These are phyloP conservation scores for Climacium dendroides DNA, from an alignment of 225 moss, liverwort and hornwort species.

Conservation along the genomic window DNA sequence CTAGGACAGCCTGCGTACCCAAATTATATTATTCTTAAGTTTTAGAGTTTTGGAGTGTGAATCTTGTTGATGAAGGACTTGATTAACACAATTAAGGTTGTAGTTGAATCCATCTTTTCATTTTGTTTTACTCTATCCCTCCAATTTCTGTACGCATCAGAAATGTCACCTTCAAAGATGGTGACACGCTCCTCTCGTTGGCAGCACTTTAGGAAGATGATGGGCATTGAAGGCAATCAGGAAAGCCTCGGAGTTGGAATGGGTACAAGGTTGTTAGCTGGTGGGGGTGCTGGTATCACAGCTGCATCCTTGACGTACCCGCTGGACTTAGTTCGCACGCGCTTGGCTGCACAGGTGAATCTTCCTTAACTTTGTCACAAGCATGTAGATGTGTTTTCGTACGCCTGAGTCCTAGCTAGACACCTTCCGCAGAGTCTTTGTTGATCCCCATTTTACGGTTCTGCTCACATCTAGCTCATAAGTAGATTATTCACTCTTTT, in stretches of 20 bases:
- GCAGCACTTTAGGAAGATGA: conserved; percentile 67
- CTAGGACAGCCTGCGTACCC: background rate
- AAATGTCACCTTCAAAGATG: conserved; percentile 13
- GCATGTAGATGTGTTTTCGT: background rate
- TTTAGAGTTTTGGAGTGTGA: background rate
- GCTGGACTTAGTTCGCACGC: conserved; percentile 89
- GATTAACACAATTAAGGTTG: background rate
- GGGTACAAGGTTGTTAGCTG: conserved; percentile 89
- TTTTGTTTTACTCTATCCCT: conserved; percentile 6
- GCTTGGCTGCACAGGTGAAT: conserved; percentile 83
- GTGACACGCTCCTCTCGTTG: conserved; percentile 24
- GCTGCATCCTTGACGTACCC: conserved; percentile 96
- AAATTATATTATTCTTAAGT: background rate
- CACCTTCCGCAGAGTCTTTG: background rate
- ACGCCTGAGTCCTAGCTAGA: background rate
- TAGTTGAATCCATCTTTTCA: background rate
- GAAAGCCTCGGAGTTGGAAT: conserved; percentile 90
- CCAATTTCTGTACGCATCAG: conserved; percentile 21
- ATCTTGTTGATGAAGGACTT: background rate
- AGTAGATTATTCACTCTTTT: background rate
- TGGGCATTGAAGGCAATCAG: conserved; percentile 85
- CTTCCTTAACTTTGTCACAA: background rate
- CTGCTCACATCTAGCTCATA: background rate
- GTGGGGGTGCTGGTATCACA: conserved; percentile 90
- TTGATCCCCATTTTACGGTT: background rate